phyloP scores from a whole-genome alignment of 352 stramenopile genomes.

The Labyrinthula sp. region DNA sequence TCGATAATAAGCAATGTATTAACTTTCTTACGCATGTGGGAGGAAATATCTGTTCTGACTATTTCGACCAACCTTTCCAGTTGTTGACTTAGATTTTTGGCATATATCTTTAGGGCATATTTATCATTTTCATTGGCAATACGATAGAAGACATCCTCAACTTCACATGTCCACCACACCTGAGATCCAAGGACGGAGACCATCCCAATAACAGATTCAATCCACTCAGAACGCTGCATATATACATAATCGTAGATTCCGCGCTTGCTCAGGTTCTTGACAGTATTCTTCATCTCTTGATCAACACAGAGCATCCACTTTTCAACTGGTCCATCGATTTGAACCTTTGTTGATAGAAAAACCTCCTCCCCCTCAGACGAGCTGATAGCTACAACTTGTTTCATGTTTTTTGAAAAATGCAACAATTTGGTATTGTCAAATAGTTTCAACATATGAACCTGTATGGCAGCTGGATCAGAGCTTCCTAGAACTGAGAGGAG shows the following conservation, averaged over 20 bases:
- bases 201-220: conserved; percentile 84
- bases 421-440: conserved; percentile 86
- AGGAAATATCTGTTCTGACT: conserved; percentile 32
- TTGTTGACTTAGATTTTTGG: conserved; percentile 72
- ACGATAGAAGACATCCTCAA: conserved; percentile 49
- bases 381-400: conserved; percentile 54
- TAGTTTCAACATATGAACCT: conserved; percentile 92
- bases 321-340: conserved; percentile 67
- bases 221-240: conserved; percentile 76
- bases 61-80: conserved; percentile 56
- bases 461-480: conserved; percentile 87
- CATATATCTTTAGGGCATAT: conserved; percentile 41
- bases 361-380: conserved; percentile 97
- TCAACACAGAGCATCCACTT: conserved; percentile 87
- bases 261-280: conserved; percentile 77
- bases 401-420: conserved; percentile 41
- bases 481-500: conserved; percentile 98
- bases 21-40: conserved; percentile 87
- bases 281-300: conserved; percentile 79
- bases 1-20: conserved; percentile 99
- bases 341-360: conserved; percentile 65
- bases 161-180: conserved; percentile 88
- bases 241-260: conserved; percentile 40
- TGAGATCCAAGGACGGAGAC: conserved; percentile 94
- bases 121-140: conserved; percentile 39